Evolutionary conservation across 139 green algal species (phyloP).

Genomic region (Chlorella sp.): DNA sequence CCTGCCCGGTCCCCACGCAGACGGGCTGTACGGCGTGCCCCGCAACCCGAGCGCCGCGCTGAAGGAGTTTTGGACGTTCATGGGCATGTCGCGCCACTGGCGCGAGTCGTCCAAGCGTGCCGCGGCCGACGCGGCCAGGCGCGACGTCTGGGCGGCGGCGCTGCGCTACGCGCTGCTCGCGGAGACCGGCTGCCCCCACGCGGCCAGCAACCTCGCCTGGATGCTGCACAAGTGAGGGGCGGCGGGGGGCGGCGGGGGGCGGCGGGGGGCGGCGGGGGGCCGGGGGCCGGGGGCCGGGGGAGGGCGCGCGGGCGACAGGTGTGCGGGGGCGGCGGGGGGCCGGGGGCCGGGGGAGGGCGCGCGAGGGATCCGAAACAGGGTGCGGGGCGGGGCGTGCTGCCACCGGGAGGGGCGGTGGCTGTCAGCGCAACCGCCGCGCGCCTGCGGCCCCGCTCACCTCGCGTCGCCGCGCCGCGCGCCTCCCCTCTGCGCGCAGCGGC

Average conservation of each 20-base stretch:
- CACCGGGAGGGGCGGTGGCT: not conserved
- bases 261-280: not conserved
- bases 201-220: constrained; percentile 50
- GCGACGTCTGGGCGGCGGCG: constrained; percentile 41
- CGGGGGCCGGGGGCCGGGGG: not conserved
- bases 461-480: too few species aligned
- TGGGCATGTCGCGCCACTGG: constrained; percentile 6
- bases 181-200: constrained; percentile 51
- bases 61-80: not conserved
- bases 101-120: not conserved
- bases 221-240: constrained; percentile 36
- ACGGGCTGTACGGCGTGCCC: constrained; percentile 12
- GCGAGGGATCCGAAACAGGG: not conserved
- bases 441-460: not conserved
- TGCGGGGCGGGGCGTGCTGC: not conserved
- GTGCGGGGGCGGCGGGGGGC: not conserved
- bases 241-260: not conserved
- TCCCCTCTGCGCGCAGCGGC: not conserved
- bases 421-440: not conserved
- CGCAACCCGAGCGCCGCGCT: not conserved
- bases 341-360: not conserved
- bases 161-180: constrained; percentile 44
- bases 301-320: not conserved
- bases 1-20: too few species aligned
- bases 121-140: constrained; percentile 10